Base-by-base conservation (phyloP, 164 flowering plant genomes). In the Umbellularia californica region DNA sequence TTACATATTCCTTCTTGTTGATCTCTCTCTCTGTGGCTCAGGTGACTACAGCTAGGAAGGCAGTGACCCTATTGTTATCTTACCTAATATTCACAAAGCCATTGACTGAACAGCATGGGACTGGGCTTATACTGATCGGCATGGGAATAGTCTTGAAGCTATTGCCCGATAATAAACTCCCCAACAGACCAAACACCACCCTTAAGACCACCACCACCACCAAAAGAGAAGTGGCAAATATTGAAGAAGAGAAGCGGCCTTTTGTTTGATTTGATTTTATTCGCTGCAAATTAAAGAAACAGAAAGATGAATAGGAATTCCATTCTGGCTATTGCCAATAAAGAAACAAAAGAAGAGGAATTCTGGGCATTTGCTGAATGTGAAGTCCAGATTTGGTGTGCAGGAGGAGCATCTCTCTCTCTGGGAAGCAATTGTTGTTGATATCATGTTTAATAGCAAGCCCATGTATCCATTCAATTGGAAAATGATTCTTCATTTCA, bases 81-180 rank as follows among this genome's bases (percentile, higher is more conserved):
- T 95, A 95, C 82, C 19, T 95, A 81, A 87, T 95, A 74, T 95
- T 95, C 81, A 95, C 99, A 15, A 95, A 95, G 88, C 97, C 99
- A 51, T 76, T 95, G 47, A 95, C 95, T 0, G 99, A 90, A 67
- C 95, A 93, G 75, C 99, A 95, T 70, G 95, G 88, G 19, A 88
- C 88, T 2, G 99, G 99, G 1, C 90, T 95, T 41, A 69, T 95
- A 76, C 86, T 95, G 7, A 93, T 95, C 63, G 83, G 88, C 17
- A 93, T 95, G 98, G 97, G 98, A 50, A 88, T 95, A 58, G 64
- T 79, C 30, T 51, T 95, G 86, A 95, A 90, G 84, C 83, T 95
- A 70, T 77, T 95, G 74, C 99, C 97, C 1, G 97, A 88, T 2
- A 74, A 82, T 74, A 85, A 80, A 74, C 35, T 70, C 35, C 19